A percentile compares a stretch with the other conserved stretches of the same genome.
phyloP scores from a whole-genome alignment of 1,284 basidiomycete species.

The Marasmius fiardii region DNA sequence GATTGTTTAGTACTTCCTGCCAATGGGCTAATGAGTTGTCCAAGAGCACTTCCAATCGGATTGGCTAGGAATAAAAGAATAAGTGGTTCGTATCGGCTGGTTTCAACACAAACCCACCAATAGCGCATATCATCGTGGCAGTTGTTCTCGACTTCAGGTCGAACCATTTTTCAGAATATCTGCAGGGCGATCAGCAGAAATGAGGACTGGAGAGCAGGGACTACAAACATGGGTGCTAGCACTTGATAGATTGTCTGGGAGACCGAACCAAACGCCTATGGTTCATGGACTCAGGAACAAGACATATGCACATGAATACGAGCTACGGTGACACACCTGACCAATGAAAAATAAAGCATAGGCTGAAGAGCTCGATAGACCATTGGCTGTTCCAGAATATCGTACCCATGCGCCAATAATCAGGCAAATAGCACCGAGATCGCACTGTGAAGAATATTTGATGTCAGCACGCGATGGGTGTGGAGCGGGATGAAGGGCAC shows the following conservation, averaged over 20 bases:
- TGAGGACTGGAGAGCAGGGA: not conserved
- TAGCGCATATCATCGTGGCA: constrained; percentile 75
- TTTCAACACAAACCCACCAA: constrained; percentile 40
- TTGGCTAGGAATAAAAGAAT: constrained; percentile 44
- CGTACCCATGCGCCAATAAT: constrained; percentile 71
- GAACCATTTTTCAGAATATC: constrained; percentile 80
- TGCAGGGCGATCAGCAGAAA: not conserved
- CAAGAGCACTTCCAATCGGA: constrained; percentile 64
- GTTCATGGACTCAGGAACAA: not conserved
- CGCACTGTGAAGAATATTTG: constrained; percentile 34
- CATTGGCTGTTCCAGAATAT: constrained; percentile 60
- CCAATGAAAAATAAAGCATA: constrained; percentile 67
- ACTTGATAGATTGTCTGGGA: constrained; percentile 70
- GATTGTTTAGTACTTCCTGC: constrained; percentile 52
- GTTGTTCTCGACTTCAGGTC: constrained; percentile 69
- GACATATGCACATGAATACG: not conserved
- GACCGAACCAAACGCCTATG: constrained; percentile 50
- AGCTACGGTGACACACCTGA: constrained; percentile 44
- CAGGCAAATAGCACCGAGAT: constrained; percentile 48
- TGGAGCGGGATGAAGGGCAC: not conserved
- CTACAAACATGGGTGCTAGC: constrained; percentile 40
- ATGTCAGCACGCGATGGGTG: not conserved
- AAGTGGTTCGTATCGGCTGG: not conserved
- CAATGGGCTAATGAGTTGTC: constrained; percentile 68
- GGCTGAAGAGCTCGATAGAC: constrained; percentile 43